These are phyloP conservation scores for Curvularia lunata DNA, from an alignment of 2,329 filamentous ascomycete genomes.

Conservation along the genomic window DNA sequence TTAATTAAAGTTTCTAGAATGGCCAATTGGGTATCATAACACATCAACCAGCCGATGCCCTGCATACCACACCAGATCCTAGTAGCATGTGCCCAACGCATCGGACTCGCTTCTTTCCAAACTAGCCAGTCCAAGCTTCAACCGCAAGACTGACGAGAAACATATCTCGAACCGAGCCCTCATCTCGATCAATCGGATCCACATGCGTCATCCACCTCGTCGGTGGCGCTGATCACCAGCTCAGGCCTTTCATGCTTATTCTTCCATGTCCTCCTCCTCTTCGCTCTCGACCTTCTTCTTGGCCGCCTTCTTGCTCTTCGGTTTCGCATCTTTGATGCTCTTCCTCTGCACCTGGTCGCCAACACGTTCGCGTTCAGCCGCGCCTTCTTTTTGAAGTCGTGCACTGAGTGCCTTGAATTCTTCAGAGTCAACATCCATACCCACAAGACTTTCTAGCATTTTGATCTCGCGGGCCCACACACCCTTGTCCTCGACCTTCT, in stretches of 20 bases:
- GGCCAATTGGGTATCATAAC: background rate
- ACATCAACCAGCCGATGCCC: background rate
- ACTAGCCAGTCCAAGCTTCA: background rate
- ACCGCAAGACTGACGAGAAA: background rate
- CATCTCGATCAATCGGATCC: background rate
- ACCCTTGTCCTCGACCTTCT: slow-evolving; percentile 73
- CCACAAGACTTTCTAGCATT: slow-evolving; percentile 85
- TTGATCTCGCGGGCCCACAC: slow-evolving; percentile 97
- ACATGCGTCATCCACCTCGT: slow-evolving; percentile 1
- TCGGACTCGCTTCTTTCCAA: background rate
- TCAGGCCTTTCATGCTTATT: slow-evolving; percentile 8
- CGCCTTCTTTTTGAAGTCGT: slow-evolving; percentile 71
- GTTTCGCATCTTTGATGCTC: slow-evolving; percentile 26
- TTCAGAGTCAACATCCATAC: slow-evolving; percentile 76
- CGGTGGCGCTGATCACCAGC: slow-evolving; percentile 3
- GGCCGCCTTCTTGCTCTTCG: slow-evolving; percentile 21
- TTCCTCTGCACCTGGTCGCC: slow-evolving; percentile 69
- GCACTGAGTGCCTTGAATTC: slow-evolving; percentile 72
- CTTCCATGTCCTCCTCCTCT: slow-evolving; percentile 28
- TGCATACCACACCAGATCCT: background rate
- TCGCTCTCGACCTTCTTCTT: slow-evolving; percentile 26
- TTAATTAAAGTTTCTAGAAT: background rate
- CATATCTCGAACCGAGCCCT: background rate
- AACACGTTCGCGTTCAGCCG: slow-evolving; percentile 73
- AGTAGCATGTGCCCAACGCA: background rate